phyloP scores from a whole-genome alignment of 345 rosid genomes.

The Bretschneidera sinensis region DNA sequence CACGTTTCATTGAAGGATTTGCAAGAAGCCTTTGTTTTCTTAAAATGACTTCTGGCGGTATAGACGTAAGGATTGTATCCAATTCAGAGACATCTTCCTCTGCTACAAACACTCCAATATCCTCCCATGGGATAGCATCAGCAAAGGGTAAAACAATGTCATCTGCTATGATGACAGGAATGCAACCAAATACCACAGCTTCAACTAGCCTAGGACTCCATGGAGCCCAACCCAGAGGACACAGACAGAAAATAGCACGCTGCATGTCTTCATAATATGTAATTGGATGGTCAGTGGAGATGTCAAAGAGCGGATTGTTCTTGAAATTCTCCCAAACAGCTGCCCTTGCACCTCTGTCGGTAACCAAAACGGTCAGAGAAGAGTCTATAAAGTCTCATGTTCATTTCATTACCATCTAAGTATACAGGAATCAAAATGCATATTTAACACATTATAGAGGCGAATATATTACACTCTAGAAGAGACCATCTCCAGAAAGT shows the following conservation, averaged over 20 bases:
- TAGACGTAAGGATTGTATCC: constrained; percentile 79
- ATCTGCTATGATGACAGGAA: constrained; percentile 94
- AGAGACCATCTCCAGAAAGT: too few relatives aligned
- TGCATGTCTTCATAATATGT: constrained; percentile 99
- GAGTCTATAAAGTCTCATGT: too few relatives aligned
- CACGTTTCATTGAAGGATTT: constrained; percentile 88
- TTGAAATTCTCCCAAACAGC: constrained; percentile 99
- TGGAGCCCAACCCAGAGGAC: constrained; percentile 98
- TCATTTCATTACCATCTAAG: too few relatives aligned
- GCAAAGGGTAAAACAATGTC: constrained; percentile 92
- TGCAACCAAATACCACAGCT: constrained; percentile 98
- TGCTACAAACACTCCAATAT: constrained; percentile 82
- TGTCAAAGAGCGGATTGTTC: constrained; percentile 87
- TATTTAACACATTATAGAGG: too few relatives aligned
- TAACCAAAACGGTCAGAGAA: too few relatives aligned
- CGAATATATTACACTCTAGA: too few relatives aligned
- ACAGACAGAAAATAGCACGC: constrained; percentile 82
- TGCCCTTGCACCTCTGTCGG: constrained; percentile 87
- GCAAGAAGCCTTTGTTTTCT: constrained; percentile 93
- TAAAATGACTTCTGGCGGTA: constrained; percentile 65
- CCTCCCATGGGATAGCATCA: constrained; percentile 99
- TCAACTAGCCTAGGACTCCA: constrained; percentile 98
- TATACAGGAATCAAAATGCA: too few relatives aligned
- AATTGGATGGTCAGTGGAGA: constrained; percentile 90
- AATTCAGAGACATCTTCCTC: constrained; percentile 81